Evolutionary conservation across 1,284 basidiomycete genomes (phyloP).

Genomic region (Omphalotus olearius): DNA sequence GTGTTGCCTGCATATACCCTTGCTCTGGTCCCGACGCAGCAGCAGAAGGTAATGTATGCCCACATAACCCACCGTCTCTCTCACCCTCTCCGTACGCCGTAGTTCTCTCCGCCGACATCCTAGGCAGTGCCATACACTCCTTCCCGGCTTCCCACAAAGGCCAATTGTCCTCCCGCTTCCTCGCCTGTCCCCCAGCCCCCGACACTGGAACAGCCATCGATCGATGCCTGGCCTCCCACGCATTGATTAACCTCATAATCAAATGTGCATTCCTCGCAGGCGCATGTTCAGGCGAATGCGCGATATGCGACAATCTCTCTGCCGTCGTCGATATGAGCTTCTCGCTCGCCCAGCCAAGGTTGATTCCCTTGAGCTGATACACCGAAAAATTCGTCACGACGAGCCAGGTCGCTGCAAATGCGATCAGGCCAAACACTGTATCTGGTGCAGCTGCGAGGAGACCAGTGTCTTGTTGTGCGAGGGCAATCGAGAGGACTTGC

Average conservation of each 20-base stretch:
- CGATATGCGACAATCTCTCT: slow-evolving; percentile 27
- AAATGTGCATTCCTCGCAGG: slow-evolving; percentile 37
- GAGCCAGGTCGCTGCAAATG: slow-evolving; percentile 36
- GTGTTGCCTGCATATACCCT: background rate
- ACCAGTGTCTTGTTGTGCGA: slow-evolving; percentile 29
- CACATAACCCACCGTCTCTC: too few relatives aligned
- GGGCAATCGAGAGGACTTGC: slow-evolving; percentile 28
- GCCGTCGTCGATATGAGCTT: slow-evolving; percentile 30
- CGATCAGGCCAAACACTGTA: slow-evolving; percentile 35
- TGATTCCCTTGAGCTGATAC: slow-evolving; percentile 27
- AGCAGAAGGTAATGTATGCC: background rate
- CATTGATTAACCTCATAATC: slow-evolving; percentile 28
- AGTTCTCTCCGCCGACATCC: slow-evolving; percentile 7
- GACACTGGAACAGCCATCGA: background rate
- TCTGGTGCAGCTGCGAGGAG: slow-evolving; percentile 39
- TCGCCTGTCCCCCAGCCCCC: background rate
- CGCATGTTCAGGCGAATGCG: slow-evolving; percentile 34
- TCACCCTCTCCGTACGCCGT: background rate
- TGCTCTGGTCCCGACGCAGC: background rate
- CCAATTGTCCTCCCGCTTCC: background rate
- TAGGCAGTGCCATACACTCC: slow-evolving; percentile 1
- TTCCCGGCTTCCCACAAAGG: background rate
- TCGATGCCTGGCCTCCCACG: slow-evolving; percentile 24
- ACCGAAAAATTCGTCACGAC: slow-evolving; percentile 36
- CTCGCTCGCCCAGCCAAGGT: slow-evolving; percentile 34